Evolutionary conservation across 306 rosid species (phyloP), one percentile per base, ranked within the genome.

Genomic region (Cicer pinnatifidum): DNA sequence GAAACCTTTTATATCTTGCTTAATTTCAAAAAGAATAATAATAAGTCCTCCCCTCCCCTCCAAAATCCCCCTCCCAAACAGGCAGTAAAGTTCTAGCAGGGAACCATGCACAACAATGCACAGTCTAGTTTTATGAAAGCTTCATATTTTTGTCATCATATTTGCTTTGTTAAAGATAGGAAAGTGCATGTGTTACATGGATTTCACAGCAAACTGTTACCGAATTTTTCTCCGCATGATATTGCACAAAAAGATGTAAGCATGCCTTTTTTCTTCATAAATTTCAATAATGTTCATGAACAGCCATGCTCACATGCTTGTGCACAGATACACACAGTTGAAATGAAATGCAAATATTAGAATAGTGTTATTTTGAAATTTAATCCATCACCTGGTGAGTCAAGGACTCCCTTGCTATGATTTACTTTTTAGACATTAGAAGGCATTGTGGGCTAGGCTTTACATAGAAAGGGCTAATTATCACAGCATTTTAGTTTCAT

Each of bases 291-390:
- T 11, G 3, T 50, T 28, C 51, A 50, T 63, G 71, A 23, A 51
- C 65, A 38, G 44, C 43, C 52, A 7, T 48, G 41, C 44, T 45
- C 61, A 35, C 52, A 44, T 67, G 75, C 61, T 77, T 78, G 67
- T 60, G 58, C 60, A 7, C 35, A 37, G 52, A 52, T 7, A 43
- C 48, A 23, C 66, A 15, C 52, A 20, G 7, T 28, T 56, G n/a
- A 17, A 61, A 20, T 65, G 80, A 67, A 40, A 10, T 40, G 56
- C 20, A 16, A 45, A 19, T 77, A 39, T 47, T 47, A 45, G 61
- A 59, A 48, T 20, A 50, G 6, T n/a, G 3, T 60, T 73, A 56
- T 48, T 48, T 59, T 68, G 23, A 9, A n/a, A 38, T 77, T 69
- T 12, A 15, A 38, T 47, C 45, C 8, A 11, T 58, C 57, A 61